Evolutionary conservation across 1,284 basidiomycete species (phyloP), one percentile per base, ranked within the genome.

Genomic region (Boletus semigastroideus): DNA sequence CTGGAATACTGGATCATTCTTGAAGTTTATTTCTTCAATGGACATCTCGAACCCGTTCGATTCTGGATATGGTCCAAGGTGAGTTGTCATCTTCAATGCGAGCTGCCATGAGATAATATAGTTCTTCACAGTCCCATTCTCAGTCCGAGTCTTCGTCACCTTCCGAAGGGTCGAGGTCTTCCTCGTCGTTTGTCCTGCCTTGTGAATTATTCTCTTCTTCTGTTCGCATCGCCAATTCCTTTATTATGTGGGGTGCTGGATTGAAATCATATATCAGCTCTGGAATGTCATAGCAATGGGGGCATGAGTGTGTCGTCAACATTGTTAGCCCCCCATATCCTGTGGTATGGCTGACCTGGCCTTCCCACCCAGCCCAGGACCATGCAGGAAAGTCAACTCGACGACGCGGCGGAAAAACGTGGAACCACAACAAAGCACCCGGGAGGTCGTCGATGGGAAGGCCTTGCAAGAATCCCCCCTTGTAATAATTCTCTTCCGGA

Each of bases 341-440:
- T 2, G 12, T 13, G 5, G 19, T 31, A 9, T 37, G 31, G 27
- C 5, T 50, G 20, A 58, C 51, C 13, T 0, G 25, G 1, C 51
- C 52, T 5, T 55, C 51, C 51, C 58, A 61, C 7, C 52, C 52
- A 10, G 36, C 49, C 59, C 58, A 59, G 13, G 59, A 60, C 57
- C 54, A 52, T 5, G 48, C 20, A 0, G 49, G 48, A 25, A 54
- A 63, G 5, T n/a, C 45, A 8, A 11, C n/a, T 5, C 48, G 40
- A 4, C 49, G 51, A 31, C 44, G 58, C 11, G 52, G 44, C 9
- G 10, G 20, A 7, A 3, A 17, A 9, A 4, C 11, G 22, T 53
- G 53, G 5, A 36, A 42, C 61, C 61, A 63, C n/a, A 46, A 12
- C 19, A 62, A 6, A 4, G 51, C 51, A 2, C 41, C 56, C 2